Percentiles rank a stretch among this genome's conserved stretches.
Conservation (phyloP, 352 stramenopile genomes). For the Phytophthora colocasiae region DNA sequence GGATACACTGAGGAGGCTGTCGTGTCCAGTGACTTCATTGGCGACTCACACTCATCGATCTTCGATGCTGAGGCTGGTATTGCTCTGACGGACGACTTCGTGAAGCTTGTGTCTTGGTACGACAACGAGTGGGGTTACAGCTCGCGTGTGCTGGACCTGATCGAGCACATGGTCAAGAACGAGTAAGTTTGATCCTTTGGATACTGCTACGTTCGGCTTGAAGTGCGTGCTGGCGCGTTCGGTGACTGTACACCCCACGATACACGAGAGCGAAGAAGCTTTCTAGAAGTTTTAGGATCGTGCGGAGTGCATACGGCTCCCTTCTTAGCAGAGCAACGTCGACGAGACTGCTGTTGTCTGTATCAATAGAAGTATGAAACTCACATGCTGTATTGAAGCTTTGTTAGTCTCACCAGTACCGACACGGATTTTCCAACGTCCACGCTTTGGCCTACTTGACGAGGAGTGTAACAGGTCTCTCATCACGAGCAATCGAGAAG, state of each 20-base stretch:
- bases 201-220: constrained; percentile 30
- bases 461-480: neutral
- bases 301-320: too few relatives aligned
- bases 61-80: constrained; percentile 98
- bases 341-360: too few relatives aligned
- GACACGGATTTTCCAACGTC: neutral
- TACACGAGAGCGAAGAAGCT: neutral
- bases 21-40: constrained; percentile 98
- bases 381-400: constrained; percentile 10
- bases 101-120: constrained; percentile 99
- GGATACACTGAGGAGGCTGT: constrained; percentile 98
- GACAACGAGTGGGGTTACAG: constrained; percentile 99
- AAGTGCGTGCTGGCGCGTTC: constrained; percentile 31
- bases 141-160: constrained; percentile 97
- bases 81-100: constrained; percentile 97
- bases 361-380: constrained; percentile 21
- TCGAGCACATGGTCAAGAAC: constrained; percentile 95
- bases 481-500: constrained; percentile 13
- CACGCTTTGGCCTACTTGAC: too few relatives aligned
- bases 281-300: too few relatives aligned
- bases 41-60: constrained; percentile 96
- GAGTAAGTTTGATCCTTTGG: constrained; percentile 63
- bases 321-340: too few relatives aligned
- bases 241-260: constrained; percentile 21
- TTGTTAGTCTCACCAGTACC: neutral